Conservation (phyloP, 305 asterid species). For the Fraxinus sp. region DNA sequence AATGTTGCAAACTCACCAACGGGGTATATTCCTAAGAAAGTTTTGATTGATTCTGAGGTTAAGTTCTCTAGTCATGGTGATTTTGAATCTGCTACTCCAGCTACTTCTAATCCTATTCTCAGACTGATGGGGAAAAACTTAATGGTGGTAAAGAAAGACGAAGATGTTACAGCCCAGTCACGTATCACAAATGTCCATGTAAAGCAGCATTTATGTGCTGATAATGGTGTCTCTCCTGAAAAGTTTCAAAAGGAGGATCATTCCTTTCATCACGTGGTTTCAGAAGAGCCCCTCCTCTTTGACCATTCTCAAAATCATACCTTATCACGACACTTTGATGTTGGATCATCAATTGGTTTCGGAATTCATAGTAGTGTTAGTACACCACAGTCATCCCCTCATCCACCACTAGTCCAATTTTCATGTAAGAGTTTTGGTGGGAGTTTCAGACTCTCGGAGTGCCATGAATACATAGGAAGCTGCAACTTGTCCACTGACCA, state of each 20-base stretch:
- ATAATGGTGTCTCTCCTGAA: constrained; percentile 29
- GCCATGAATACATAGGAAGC: constrained; percentile 33
- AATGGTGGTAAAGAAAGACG: constrained; percentile 73
- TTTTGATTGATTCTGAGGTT: constrained; percentile 41
- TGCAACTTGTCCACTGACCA: constrained; percentile 28
- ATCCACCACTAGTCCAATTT: constrained; percentile 34
- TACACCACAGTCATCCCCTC: constrained; percentile 32
- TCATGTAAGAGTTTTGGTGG: constrained; percentile 31
- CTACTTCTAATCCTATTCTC: constrained; percentile 63
- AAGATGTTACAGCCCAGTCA: constrained; percentile 34
- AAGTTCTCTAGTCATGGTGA: constrained; percentile 37
- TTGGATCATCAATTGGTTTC: constrained; percentile 38
- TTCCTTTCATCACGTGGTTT: constrained; percentile 29
- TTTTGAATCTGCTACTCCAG: constrained; percentile 50
- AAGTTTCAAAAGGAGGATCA: constrained; percentile 32
- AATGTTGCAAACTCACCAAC: constrained; percentile 23
- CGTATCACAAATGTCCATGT: constrained; percentile 27
- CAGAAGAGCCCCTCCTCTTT: constrained; percentile 28
- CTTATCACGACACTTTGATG: constrained; percentile 37
- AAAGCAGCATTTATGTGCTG: constrained; percentile 25
- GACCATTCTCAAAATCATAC: constrained; percentile 25
- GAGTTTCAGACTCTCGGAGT: constrained; percentile 26
- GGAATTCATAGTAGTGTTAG: constrained; percentile 29
- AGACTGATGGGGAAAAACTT: constrained; percentile 94
- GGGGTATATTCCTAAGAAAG: constrained; percentile 21